These are phyloP conservation scores for Salix dunnii DNA, from an alignment of 345 rosid genomes.

Conservation along the genomic window DNA sequence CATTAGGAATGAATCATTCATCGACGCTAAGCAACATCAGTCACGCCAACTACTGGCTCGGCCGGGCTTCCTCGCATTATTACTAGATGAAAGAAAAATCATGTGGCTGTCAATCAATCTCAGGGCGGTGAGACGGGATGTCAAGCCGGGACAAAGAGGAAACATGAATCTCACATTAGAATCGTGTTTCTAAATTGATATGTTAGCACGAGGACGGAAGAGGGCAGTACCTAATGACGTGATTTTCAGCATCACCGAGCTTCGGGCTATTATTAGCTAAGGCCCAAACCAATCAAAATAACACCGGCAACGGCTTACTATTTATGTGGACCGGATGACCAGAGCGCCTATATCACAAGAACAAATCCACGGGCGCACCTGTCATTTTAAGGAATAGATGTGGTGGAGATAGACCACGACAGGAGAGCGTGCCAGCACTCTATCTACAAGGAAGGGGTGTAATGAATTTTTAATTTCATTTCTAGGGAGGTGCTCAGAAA, in stretches of 20 bases:
- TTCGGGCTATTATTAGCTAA: neutral
- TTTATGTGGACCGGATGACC: neutral
- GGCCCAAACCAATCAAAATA: neutral
- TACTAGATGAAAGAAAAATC: neutral
- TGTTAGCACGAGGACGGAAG: neutral
- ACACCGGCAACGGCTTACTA: neutral
- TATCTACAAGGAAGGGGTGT: neutral
- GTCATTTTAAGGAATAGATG: neutral
- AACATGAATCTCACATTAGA: neutral
- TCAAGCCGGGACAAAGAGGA: neutral
- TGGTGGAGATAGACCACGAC: neutral
- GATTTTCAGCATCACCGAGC: neutral
- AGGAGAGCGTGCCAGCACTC: neutral
- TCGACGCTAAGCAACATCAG: neutral
- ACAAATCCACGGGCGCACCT: no score
- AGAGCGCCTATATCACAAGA: no score
- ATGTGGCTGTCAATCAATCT: neutral
- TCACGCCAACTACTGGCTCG: conserved; percentile 1
- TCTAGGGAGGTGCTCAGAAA: neutral
- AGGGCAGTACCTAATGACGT: neutral
- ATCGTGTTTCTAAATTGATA: neutral
- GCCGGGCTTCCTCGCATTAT: neutral
- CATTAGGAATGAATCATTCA: neutral
- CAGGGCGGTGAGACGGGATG: neutral
- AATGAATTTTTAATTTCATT: neutral